These are phyloP conservation scores for Rhodamnia rubescens DNA, from an alignment of 345 rosid species.

Conservation along the genomic window DNA sequence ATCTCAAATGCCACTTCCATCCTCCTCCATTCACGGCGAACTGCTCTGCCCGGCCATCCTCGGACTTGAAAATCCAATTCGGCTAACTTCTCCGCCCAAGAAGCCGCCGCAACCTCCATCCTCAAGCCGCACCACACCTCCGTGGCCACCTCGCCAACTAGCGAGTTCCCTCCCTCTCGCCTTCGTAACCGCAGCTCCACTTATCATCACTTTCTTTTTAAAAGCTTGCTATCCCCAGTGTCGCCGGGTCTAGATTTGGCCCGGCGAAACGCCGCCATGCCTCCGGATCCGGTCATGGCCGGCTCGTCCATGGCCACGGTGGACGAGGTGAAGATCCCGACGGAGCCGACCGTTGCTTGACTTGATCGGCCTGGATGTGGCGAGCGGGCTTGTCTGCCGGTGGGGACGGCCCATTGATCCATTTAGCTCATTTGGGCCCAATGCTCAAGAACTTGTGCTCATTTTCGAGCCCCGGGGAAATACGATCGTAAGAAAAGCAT, in stretches of 20 bases:
- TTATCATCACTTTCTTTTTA: neutral
- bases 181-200: neutral
- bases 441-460: neutral
- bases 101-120: neutral
- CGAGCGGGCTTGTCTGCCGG: neutral
- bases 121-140: neutral
- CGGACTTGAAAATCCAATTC: neutral
- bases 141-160: neutral
- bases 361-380: neutral
- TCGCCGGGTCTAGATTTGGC: neutral
- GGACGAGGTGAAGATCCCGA: neutral
- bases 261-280: neutral
- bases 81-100: neutral
- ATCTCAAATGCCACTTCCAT: neutral
- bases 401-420: neutral
- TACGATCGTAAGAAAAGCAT: neutral
- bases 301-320: neutral
- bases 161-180: neutral
- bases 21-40: neutral
- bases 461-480: neutral
- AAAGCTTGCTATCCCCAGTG: neutral
- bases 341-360: neutral
- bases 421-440: neutral
- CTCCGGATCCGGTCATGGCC: neutral
- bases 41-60: neutral